phyloP scores from a whole-genome alignment of 2,329 filamentous ascomycete species.

The Aspergillus spinulosporus region DNA sequence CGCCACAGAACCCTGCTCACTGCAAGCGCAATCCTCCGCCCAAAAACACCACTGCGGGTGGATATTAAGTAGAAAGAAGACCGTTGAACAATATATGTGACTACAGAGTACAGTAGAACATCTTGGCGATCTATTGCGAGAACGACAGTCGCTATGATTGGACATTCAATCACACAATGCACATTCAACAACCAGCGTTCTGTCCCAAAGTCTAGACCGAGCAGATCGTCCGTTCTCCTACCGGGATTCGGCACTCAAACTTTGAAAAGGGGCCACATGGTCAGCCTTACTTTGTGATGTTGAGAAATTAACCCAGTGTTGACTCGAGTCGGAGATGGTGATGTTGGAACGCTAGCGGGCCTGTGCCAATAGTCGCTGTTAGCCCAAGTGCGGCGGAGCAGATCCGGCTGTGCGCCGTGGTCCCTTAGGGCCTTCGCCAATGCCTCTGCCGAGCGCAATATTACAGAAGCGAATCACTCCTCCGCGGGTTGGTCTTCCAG shows the following conservation, averaged over 20 bases:
- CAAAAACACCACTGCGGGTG: neutral
- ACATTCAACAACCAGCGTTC: neutral
- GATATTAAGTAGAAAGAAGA: neutral
- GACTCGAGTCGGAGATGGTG: neutral
- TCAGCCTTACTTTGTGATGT: conserved; percentile 2
- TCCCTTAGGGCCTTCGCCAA: neutral
- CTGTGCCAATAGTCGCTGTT: conserved; percentile 7
- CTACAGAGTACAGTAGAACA: neutral
- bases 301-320: neutral
- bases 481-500: conserved; percentile 30
- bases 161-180: neutral
- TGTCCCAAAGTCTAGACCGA: neutral
- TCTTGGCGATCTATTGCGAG: neutral
- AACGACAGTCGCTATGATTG: neutral
- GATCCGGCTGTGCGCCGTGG: neutral
- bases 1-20: neutral
- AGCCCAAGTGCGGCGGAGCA: conserved; percentile 2
- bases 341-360: neutral
- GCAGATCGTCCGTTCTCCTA: conserved; percentile 3
- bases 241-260: neutral
- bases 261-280: conserved; percentile 8
- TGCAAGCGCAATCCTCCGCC: neutral
- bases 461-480: neutral
- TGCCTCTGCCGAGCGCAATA: conserved; percentile 1
- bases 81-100: neutral